Evolutionary conservation across 176 grass and related monocot genomes (phyloP).

Genomic region (Luzula sylvatica): DNA sequence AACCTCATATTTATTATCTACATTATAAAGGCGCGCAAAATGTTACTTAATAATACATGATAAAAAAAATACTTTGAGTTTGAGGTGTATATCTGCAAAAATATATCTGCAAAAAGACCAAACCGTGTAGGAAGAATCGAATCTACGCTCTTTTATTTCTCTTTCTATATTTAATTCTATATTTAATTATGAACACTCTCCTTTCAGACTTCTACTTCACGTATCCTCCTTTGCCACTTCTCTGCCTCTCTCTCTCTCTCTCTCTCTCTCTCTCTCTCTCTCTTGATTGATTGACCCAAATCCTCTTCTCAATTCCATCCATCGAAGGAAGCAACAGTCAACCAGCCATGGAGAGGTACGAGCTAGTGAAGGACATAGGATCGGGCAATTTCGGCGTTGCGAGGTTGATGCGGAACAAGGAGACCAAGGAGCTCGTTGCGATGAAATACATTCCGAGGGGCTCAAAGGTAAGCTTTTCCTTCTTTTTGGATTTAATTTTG

Average conservation of each 20-base stretch:
- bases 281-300: neutral
- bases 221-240: conserved; percentile 23
- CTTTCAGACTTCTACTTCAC: conserved; percentile 29
- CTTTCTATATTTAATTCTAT: neutral
- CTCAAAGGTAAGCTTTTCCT: conserved; percentile 32
- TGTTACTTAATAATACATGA: too few relatives aligned
- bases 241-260: neutral
- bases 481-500: neutral
- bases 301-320: neutral
- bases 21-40: too few relatives aligned
- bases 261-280: neutral
- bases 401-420: conserved; percentile 74
- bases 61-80: too few relatives aligned
- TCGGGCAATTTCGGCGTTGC: conserved; percentile 79
- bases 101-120: neutral
- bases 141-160: neutral
- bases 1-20: too few relatives aligned
- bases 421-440: conserved; percentile 90
- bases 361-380: conserved; percentile 93
- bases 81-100: too few relatives aligned
- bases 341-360: conserved; percentile 94
- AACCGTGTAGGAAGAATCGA: conserved; percentile 10
- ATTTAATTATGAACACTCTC: conserved; percentile 6
- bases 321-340: neutral
- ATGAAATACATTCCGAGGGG: conserved; percentile 90